Evolutionary conservation across 1,284 basidiomycete genomes (phyloP).

Genomic region (Apiotrichum montevideense): DNA sequence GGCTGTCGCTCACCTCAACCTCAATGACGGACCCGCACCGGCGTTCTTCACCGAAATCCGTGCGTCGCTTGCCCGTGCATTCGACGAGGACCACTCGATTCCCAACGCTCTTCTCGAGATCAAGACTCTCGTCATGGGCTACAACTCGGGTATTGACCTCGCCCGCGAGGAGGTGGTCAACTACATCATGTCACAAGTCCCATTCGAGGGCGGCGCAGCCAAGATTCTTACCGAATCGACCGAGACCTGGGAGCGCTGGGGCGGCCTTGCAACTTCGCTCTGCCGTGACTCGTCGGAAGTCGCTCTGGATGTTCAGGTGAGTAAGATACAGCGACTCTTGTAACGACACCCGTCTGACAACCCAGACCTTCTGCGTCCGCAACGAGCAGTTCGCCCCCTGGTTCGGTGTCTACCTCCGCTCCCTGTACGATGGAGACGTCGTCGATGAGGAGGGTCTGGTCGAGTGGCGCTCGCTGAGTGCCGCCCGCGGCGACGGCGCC

Average conservation of each 20-base stretch:
- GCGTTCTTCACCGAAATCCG: conserved; percentile 39
- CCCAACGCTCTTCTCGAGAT: conserved; percentile 44
- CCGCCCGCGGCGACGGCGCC: conserved; percentile 38
- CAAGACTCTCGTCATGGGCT: conserved; percentile 43
- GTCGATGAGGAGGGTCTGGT: conserved; percentile 43
- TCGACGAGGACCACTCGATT: conserved; percentile 42
- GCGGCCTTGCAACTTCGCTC: conserved; percentile 28
- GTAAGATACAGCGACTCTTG: neutral
- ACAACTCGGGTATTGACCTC: conserved; percentile 44
- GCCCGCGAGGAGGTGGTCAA: conserved; percentile 42
- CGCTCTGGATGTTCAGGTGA: conserved; percentile 33
- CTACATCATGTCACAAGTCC: conserved; percentile 38
- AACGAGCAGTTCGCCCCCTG: conserved; percentile 22
- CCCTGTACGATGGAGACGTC: conserved; percentile 46
- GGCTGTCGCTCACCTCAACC: conserved; percentile 19
- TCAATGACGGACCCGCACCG: conserved; percentile 28
- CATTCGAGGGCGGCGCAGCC: conserved; percentile 21
- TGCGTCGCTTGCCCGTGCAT: conserved; percentile 41
- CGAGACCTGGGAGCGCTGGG: conserved; percentile 39
- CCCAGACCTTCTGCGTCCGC: conserved; percentile 9
- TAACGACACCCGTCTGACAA: conserved; percentile 9
- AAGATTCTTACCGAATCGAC: conserved; percentile 24
- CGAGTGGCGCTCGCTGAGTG: conserved; percentile 42
- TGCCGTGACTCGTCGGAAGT: conserved; percentile 31
- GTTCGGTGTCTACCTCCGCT: conserved; percentile 43